Percentiles rank a stretch among this genome's conserved stretches.
Conservation (phyloP, 306 rosid species). For the Cicer pinnatifidum region DNA sequence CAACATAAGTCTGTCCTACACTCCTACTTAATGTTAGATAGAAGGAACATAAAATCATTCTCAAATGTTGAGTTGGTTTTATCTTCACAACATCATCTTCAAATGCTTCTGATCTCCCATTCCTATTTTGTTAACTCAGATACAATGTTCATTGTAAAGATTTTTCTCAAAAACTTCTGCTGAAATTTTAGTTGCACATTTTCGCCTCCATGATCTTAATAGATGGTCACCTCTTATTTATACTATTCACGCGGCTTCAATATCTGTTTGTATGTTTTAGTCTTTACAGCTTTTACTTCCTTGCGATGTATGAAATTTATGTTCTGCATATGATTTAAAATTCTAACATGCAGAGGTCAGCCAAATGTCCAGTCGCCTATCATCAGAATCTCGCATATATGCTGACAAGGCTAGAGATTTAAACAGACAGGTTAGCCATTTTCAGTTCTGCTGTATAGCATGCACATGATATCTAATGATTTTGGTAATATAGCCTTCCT, state of each 20-base stretch:
- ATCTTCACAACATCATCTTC: slow-evolving; percentile 13
- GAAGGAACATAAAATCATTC: slow-evolving; percentile 29
- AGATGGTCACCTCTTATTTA: slow-evolving; percentile 20
- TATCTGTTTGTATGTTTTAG: slow-evolving; percentile 21
- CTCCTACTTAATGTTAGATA: slow-evolving; percentile 7
- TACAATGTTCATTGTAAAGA: neutral
- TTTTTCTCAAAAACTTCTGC: slow-evolving; percentile 24
- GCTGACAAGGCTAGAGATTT: slow-evolving; percentile 95
- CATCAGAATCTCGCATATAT: slow-evolving; percentile 94
- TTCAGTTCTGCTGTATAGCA: slow-evolving; percentile 34
- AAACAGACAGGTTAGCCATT: slow-evolving; percentile 83
- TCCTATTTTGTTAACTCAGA: slow-evolving; percentile 14
- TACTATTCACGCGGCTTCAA: neutral
- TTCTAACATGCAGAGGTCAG: slow-evolving; percentile 88
- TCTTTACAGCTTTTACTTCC: slow-evolving; percentile 32
- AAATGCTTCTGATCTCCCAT: slow-evolving; percentile 17
- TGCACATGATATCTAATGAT: slow-evolving; percentile 6
- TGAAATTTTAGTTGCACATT: slow-evolving; percentile 16
- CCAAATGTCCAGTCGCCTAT: slow-evolving; percentile 92
- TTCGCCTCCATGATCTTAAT: slow-evolving; percentile 10
- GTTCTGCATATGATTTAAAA: slow-evolving; percentile 33
- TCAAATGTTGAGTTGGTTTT: slow-evolving; percentile 2
- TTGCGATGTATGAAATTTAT: slow-evolving; percentile 2
- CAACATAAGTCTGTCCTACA: slow-evolving; percentile 10
- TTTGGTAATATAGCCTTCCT: slow-evolving; percentile 2